Percentiles rank a stretch among this genome's conserved stretches.
Conservation (phyloP, 2,329 filamentous ascomycete species). For the Exserohilum rostratum region DNA sequence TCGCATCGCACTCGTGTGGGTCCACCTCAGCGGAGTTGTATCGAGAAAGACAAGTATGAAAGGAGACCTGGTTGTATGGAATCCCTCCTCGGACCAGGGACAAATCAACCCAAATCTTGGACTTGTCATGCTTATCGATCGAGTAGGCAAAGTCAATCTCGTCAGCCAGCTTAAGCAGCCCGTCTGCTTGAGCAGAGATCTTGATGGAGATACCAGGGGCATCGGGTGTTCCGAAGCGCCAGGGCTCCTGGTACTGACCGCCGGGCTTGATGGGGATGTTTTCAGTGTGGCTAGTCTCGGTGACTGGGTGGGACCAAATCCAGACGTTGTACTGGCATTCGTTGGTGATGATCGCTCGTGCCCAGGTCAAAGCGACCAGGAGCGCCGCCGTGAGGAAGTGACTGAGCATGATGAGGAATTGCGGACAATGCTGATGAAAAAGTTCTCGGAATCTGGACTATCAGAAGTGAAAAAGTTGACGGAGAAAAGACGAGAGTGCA, state of each 20-base stretch:
- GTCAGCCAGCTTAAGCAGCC: conserved; percentile 22
- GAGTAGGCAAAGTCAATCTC: conserved; percentile 37
- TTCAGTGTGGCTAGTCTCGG: conserved; percentile 18
- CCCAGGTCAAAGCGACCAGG: conserved; percentile 26
- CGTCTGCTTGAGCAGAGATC: conserved; percentile 27
- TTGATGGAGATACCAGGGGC: conserved; percentile 37
- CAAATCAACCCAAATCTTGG: conserved; percentile 30
- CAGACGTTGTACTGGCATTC: conserved; percentile 27
- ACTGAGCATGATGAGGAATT: conserved; percentile 22
- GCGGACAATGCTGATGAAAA: not conserved
- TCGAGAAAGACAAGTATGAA: conserved; percentile 26
- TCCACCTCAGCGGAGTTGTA: conserved; percentile 16
- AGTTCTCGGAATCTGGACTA: conserved; percentile 14
- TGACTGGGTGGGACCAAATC: conserved; percentile 30
- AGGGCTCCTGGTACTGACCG: conserved; percentile 31
- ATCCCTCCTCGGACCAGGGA: conserved; percentile 19
- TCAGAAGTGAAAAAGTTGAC: conserved; percentile 19
- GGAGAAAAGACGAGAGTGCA: conserved; percentile 2
- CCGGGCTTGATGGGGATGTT: conserved; percentile 25
- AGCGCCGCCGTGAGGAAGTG: conserved; percentile 19
- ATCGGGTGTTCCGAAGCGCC: conserved; percentile 22
- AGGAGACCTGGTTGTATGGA: conserved; percentile 16
- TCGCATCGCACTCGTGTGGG: conserved; percentile 23
- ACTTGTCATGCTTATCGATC: conserved; percentile 20
- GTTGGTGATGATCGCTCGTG: conserved; percentile 39